Evolutionary conservation across 1,284 basidiomycete genomes (phyloP), one percentile per base, ranked within the genome.

Genomic region (Athelia sp.): DNA sequence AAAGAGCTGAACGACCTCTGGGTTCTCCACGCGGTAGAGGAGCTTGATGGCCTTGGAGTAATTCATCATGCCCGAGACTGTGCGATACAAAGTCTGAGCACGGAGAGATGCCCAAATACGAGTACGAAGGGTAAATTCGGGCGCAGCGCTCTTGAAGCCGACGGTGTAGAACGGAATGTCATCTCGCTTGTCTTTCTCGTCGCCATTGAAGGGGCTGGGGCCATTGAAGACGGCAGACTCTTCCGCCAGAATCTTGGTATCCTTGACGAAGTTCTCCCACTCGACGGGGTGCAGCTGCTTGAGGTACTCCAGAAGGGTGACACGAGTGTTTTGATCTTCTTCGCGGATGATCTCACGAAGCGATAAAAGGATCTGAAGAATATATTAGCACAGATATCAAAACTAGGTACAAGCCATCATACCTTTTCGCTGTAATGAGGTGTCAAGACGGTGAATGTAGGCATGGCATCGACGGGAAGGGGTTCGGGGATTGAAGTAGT

Each of bases 11-110:
- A 99, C 96, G 45, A 99, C 90, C 68, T 98, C 96, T 19, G 96
- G 97, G 73, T 98, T 99, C 75, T 99, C 97, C 50, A 99, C 96
- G 57, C 96, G 93, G 72, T 98, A 98, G 24, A 99, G 81, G n/a
- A 99, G 78, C 72, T 99, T 99, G 83, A 99, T 98, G 17, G 97
- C 96, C 78, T 99, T 99, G 61, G 91, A 86, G 70, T 99, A 99
- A 76, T 99, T 99, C 97, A 99, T 99, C 87, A 99, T 98, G 47
- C 96, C 97, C 43, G 97, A 98, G 15, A 99, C 95, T 18, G 96
- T 99, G 58, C 97, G 87, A 71, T 99, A 99, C 29, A 99, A 83
- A 2, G 97, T 99, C 75, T 99, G 97, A 18, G 96, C 96, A 53
- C 96, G 92, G 14, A 99, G 79, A 23, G 95, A 98, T 10, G 96